Evolutionary conservation across 495 filamentous ascomycete genomes (phyloP).

Genomic region (Trichoderma orchidacearum): DNA sequence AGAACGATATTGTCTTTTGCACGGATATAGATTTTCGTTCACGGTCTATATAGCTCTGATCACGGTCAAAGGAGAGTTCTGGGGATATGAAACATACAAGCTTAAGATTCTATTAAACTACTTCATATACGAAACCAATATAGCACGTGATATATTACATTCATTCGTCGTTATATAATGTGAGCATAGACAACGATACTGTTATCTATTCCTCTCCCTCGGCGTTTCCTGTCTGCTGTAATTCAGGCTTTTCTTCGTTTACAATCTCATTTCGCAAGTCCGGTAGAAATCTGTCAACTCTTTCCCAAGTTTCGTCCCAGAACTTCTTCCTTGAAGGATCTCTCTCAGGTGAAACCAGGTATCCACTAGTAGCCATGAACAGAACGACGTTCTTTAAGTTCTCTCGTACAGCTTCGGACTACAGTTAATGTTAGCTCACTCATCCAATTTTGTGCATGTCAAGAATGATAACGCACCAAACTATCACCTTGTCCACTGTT

Average conservation of each 20-base stretch:
- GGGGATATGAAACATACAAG: too few species aligned
- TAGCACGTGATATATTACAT: too few species aligned
- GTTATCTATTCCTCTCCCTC: neutral
- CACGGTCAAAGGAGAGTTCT: too few species aligned
- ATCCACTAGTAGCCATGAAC: slow-evolving; percentile 86
- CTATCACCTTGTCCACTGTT: slow-evolving; percentile 89
- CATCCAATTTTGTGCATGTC: neutral
- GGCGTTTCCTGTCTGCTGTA: neutral
- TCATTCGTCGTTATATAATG: neutral
- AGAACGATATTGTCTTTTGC: too few species aligned
- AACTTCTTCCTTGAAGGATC: slow-evolving; percentile 44
- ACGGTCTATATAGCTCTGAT: too few species aligned
- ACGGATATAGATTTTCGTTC: too few species aligned
- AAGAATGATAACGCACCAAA: slow-evolving; percentile 42
- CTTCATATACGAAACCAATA: too few species aligned
- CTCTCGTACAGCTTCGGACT: slow-evolving; percentile 94
- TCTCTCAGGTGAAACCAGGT: slow-evolving; percentile 60
- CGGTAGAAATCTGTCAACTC: slow-evolving; percentile 82
- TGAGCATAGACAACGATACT: neutral
- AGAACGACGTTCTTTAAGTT: slow-evolving; percentile 92
- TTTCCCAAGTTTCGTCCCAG: slow-evolving; percentile 74
- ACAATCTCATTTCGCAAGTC: slow-evolving; percentile 44
- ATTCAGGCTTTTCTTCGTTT: slow-evolving; percentile 19
- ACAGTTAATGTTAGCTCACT: slow-evolving; percentile 3
- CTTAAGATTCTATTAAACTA: too few species aligned